Conservation (phyloP, 106 monocot genomes). For the Apostasia ramifera region DNA sequence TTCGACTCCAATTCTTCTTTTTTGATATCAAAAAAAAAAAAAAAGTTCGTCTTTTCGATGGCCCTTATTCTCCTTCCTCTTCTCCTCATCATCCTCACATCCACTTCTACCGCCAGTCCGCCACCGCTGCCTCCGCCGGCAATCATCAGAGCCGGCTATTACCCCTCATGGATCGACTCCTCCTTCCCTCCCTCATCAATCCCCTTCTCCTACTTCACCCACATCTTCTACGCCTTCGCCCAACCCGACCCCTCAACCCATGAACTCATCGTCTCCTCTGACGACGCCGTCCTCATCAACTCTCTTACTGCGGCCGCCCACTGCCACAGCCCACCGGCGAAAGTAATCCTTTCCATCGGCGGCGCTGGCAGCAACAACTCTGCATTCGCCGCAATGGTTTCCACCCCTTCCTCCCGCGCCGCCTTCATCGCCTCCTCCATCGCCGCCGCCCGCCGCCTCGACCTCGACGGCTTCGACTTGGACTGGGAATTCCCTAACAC, state of each 20-base stretch:
- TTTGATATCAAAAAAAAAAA: too few relatives aligned
- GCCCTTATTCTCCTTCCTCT: background rate
- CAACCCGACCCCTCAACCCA: conserved; percentile 14
- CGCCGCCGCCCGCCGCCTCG: conserved; percentile 7
- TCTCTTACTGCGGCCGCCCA: conserved; percentile 14
- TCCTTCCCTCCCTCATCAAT: conserved; percentile 19
- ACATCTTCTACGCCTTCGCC: conserved; percentile 37
- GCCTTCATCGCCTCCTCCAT: conserved; percentile 28
- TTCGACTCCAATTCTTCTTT: too few relatives aligned
- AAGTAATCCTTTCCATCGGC: conserved; percentile 12
- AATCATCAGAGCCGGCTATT: conserved; percentile 22
- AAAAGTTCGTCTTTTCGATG: too few relatives aligned
- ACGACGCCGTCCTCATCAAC: conserved; percentile 7
- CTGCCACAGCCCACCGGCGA: conserved; percentile 1
- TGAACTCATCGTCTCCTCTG: conserved; percentile 15
- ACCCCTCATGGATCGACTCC: conserved; percentile 14
- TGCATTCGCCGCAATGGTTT: conserved; percentile 5
- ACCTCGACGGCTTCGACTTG: conserved; percentile 29
- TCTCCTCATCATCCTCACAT: background rate
- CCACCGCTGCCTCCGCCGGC: too few relatives aligned
- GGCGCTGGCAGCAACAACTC: conserved; percentile 9
- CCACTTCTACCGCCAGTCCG: background rate
- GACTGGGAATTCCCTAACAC: conserved; percentile 30
- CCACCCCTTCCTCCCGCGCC: background rate
- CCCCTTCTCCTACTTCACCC: conserved; percentile 34